These are phyloP conservation scores for Lepidopterella palustris DNA, from an alignment of 495 filamentous ascomycete genomes.

Conservation along the genomic window DNA sequence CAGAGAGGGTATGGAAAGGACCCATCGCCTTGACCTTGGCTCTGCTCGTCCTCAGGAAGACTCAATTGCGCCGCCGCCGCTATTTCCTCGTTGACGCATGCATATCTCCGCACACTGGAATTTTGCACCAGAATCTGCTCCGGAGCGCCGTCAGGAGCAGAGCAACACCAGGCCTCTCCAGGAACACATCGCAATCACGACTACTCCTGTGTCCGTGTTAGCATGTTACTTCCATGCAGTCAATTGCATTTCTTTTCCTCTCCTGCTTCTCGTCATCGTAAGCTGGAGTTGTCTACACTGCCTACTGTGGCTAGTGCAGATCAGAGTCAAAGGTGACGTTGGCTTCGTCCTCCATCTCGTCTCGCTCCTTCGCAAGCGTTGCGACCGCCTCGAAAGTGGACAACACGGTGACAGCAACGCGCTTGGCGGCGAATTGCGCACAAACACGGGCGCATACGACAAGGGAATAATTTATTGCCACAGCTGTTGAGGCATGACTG, in stretches of 20 bases:
- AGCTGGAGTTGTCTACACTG: background rate
- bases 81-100: background rate
- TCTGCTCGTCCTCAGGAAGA: background rate
- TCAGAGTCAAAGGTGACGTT: background rate
- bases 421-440: conserved; percentile 15
- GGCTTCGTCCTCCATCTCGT: background rate
- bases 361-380: background rate
- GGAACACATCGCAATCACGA: background rate
- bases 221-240: conserved; percentile 2
- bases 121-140: background rate
- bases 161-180: background rate
- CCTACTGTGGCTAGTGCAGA: background rate
- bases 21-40: background rate
- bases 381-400: background rate
- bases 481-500: conserved; percentile 16
- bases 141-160: background rate
- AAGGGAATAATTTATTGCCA: background rate
- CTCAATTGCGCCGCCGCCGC: background rate
- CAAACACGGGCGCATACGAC: conserved; percentile 13
- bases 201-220: background rate
- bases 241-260: conserved; percentile 1
- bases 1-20: background rate
- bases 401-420: background rate
- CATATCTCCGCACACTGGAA: background rate
- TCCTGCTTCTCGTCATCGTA: background rate